A percentile compares a stretch with the other conserved stretches of the same genome.
Evolutionary conservation across 352 stramenopile genomes (phyloP).

Genomic region (Globisporangium ultimum): DNA sequence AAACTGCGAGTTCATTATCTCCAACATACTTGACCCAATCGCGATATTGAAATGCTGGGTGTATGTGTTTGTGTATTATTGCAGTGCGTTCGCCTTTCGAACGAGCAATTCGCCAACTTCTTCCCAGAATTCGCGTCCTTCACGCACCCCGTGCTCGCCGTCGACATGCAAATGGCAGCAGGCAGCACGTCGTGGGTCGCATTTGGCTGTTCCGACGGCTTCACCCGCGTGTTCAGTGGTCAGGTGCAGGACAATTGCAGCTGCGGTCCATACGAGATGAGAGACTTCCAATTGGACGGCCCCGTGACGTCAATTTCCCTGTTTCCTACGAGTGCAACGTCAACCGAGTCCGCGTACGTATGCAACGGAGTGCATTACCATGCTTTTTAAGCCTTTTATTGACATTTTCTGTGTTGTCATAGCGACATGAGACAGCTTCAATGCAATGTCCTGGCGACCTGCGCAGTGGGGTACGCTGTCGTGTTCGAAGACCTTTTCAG

Average conservation of each 20-base stretch:
- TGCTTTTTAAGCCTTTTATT: too few relatives aligned
- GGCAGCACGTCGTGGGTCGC: conserved; percentile 39
- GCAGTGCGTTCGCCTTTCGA: conserved; percentile 45
- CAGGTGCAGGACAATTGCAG: conserved; percentile 25
- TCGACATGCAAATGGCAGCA: conserved; percentile 29
- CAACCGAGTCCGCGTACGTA: background rate
- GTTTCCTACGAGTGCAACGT: conserved; percentile 19
- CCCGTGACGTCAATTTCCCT: conserved; percentile 60
- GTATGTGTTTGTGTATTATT: background rate
- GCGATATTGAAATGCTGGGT: too few relatives aligned
- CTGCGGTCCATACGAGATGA: conserved; percentile 40
- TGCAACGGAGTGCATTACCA: too few relatives aligned
- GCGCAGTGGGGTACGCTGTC: conserved; percentile 53
- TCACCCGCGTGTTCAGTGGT: conserved; percentile 52
- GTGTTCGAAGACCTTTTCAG: conserved; percentile 55
- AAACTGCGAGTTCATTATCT: background rate
- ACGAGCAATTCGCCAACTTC: conserved; percentile 60
- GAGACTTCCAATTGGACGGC: conserved; percentile 55
- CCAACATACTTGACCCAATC: too few relatives aligned
- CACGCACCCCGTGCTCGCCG: conserved; percentile 43
- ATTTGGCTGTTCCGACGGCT: conserved; percentile 67
- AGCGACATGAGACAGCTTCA: background rate
- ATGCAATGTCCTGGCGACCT: conserved; percentile 62
- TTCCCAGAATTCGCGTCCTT: conserved; percentile 72
- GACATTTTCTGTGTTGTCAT: too few relatives aligned